A percentile compares a stretch with the other conserved stretches of the same genome.
These are phyloP conservation scores for Dryas integrifolia DNA, from an alignment of 331 rosid genomes.

Conservation along the genomic window DNA sequence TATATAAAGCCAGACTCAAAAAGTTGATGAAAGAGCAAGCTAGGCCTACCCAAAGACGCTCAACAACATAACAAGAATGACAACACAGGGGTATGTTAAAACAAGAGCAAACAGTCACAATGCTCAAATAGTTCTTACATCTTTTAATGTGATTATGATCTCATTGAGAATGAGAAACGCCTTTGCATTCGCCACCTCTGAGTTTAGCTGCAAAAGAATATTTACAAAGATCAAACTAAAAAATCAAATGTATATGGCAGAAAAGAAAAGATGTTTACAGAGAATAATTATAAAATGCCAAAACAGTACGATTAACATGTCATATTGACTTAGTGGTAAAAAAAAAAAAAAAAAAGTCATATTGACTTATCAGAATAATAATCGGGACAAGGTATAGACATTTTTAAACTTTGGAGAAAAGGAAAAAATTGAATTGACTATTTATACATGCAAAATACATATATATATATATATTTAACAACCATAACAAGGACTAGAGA, in stretches of 20 bases:
- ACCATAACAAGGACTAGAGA: background rate
- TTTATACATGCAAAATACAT: too few relatives aligned
- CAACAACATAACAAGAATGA: conserved; percentile 1
- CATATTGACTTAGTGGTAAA: background rate
- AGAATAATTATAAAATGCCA: background rate
- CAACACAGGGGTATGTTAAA: background rate
- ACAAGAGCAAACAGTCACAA: background rate
- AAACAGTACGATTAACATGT: background rate
- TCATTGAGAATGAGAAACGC: conserved; percentile 86
- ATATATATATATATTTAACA: background rate
- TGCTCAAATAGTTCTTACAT: conserved; percentile 48
- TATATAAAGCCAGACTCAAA: background rate
- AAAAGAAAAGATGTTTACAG: conserved; percentile 2
- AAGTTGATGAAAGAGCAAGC: background rate
- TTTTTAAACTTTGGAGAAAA: background rate
- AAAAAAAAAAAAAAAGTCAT: background rate
- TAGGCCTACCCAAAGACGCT: background rate
- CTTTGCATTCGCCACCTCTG: conserved; percentile 62
- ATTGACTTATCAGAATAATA: too few relatives aligned
- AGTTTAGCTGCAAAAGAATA: conserved; percentile 54
- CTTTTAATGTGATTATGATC: conserved; percentile 72
- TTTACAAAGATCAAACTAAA: conserved; percentile 8
- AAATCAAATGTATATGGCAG: background rate
- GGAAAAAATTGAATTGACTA: background rate
- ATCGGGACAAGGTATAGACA: too few relatives aligned